Evolutionary conservation across 2,329 filamentous ascomycete genomes (phyloP).

Genomic region (Alternaria rosae): DNA sequence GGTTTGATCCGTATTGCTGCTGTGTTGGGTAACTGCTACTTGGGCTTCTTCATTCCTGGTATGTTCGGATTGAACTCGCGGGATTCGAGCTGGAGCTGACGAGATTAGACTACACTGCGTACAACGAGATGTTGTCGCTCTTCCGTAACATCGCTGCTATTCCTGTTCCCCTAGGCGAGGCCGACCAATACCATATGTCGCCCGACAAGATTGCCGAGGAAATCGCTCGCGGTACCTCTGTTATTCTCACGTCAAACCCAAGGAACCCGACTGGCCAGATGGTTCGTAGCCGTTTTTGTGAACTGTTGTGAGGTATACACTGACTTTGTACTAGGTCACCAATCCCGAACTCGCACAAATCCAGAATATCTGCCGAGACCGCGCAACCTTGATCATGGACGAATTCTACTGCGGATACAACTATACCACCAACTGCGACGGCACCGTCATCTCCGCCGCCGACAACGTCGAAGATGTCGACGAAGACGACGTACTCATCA

Average conservation of each 20-base stretch:
- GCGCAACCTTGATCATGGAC: constrained; percentile 91
- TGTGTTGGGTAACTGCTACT: constrained; percentile 88
- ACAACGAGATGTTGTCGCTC: constrained; percentile 95
- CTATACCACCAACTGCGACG: constrained; percentile 91
- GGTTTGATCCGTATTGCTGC: constrained; percentile 94
- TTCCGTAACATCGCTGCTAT: constrained; percentile 76
- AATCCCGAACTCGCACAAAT: constrained; percentile 88
- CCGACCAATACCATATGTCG: constrained; percentile 92
- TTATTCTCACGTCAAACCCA: constrained; percentile 94
- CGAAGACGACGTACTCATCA: constrained; percentile 80
- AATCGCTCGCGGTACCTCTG: constrained; percentile 77
- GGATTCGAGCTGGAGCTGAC: constrained; percentile 11
- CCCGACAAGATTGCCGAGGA: constrained; percentile 92
- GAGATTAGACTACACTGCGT: constrained; percentile 80
- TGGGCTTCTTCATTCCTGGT: constrained; percentile 86
- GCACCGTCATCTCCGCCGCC: constrained; percentile 85
- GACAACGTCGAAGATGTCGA: constrained; percentile 91
- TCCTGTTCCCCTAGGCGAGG: constrained; percentile 73
- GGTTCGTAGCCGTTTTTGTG: too few species aligned
- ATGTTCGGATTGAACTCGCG: background rate
- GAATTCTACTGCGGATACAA: constrained; percentile 77
- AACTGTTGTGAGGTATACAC: background rate
- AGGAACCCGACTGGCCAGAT: constrained; percentile 93
- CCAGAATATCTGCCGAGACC: constrained; percentile 89
- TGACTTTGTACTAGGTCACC: constrained; percentile 57